Evolutionary conservation across 192 early-diverging fungal genomes (phyloP), one percentile per base, ranked within the genome.

Genomic region (Coemansia sp.): DNA sequence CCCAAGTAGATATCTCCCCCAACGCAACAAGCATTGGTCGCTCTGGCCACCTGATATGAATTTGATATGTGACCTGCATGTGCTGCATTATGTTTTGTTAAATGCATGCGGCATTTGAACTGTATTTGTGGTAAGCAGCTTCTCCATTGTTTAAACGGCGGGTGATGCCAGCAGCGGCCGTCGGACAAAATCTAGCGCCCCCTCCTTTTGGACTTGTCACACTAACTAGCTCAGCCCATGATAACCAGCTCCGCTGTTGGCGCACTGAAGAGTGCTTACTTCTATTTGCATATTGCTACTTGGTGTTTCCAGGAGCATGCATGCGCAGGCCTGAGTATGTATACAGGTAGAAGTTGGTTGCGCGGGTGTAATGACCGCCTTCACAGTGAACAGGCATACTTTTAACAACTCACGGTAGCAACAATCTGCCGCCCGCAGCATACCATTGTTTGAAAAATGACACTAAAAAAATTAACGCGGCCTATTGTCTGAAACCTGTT

Each of bases 21-120:
- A 48, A 24, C 19, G 24, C 29, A 7, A 7, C 29, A 27, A 27
- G 46, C 14, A 29, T 10, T 26, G 24, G 46, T 15, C 46, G 14
- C 46, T 29, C 35, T 21, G 33, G 26, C 48, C 53, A 36, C 53
- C 39, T 57, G 55, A 63, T 42, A 70, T 63, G 53, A 62, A 63
- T 62, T 48, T 63, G 21, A 53, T 58, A 53, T 39, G 42, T 50
- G 55, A 58, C 60, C 60, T 56, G 55, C 63, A 55, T 54, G 50
- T 42, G 38, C 46, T 48, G 46, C 26, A 7, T 48, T 48, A 27
- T 48, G 26, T 24, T 24, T 62, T 46, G 43, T 56, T 54, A 56
- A 42, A 60, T 71, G 69, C 69, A 56, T 35, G 53, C 29, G 57
- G 46, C 46, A 48, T 48, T 48, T 48, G 46, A 26, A 48, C 46